Conservation (phyloP, 2,329 filamentous ascomycete species). For the Pseudopyrenochaeta lycopersici region DNA sequence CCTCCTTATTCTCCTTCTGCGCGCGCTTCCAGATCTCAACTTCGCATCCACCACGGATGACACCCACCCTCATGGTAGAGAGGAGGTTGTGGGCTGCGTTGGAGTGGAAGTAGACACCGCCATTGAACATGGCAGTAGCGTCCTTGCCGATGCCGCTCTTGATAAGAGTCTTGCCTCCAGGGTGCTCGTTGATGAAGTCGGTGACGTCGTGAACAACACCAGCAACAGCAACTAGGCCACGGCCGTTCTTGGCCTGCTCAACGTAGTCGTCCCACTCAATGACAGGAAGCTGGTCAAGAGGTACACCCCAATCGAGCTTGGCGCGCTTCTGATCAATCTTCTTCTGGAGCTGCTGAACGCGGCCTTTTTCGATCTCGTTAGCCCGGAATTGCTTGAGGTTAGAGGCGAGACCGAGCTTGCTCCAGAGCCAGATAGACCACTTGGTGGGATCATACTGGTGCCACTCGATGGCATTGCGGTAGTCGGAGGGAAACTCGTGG, state of each 20-base stretch:
- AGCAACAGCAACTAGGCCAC: slow-evolving; percentile 52
- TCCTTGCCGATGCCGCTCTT: slow-evolving; percentile 54
- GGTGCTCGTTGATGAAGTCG: slow-evolving; percentile 55
- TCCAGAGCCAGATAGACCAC: slow-evolving; percentile 56
- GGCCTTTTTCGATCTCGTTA: slow-evolving; percentile 57
- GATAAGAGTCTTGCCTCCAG: slow-evolving; percentile 55
- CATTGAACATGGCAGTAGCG: slow-evolving; percentile 56
- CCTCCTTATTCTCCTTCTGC: slow-evolving; percentile 69
- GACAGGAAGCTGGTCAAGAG: slow-evolving; percentile 54
- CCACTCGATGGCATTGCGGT: slow-evolving; percentile 55
- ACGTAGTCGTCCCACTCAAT: slow-evolving; percentile 57
- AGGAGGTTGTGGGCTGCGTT: slow-evolving; percentile 55
- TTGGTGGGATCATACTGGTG: slow-evolving; percentile 56
- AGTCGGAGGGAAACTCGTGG: slow-evolving; percentile 56
- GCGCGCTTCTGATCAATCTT: slow-evolving; percentile 56
- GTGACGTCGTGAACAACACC: slow-evolving; percentile 55
- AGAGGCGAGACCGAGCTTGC: slow-evolving; percentile 54
- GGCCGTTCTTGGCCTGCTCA: slow-evolving; percentile 54
- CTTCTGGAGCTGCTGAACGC: slow-evolving; percentile 55
- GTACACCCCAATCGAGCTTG: slow-evolving; percentile 55
- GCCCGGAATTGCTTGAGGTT: slow-evolving; percentile 56
- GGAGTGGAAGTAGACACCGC: slow-evolving; percentile 54
- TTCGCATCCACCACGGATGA: slow-evolving; percentile 54
- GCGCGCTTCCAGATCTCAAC: slow-evolving; percentile 57
- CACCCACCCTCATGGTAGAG: slow-evolving; percentile 54